Conservation (phyloP, 2,329 filamentous ascomycete species). For the Colletotrichum zoysiae region DNA sequence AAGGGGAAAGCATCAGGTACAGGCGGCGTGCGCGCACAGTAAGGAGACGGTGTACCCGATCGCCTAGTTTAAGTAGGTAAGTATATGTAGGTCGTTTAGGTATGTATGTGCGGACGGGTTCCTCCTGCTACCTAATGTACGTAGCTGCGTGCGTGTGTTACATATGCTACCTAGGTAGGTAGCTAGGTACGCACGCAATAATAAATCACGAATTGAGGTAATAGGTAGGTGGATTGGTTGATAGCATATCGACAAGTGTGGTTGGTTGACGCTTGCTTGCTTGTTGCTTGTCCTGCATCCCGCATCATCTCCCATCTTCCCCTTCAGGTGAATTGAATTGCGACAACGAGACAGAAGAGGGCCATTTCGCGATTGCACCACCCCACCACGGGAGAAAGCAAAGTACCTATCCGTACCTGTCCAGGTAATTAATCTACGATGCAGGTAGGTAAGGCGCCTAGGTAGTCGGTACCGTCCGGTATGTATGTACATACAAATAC, state of each 20-base stretch:
- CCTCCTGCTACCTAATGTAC: too few relatives aligned
- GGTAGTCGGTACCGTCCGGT: not conserved
- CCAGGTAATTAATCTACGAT: too few relatives aligned
- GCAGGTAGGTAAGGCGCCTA: not conserved
- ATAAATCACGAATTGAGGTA: not conserved
- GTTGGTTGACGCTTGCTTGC: not conserved
- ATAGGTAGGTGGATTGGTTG: too few relatives aligned
- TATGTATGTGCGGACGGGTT: not conserved
- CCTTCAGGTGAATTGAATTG: conserved; percentile 3
- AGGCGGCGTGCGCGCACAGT: conserved; percentile 26
- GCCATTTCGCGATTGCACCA: not conserved
- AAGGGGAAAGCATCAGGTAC: conserved; percentile 39
- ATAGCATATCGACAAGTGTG: not conserved
- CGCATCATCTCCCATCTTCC: not conserved
- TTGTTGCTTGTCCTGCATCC: not conserved
- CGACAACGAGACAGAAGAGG: conserved; percentile 6
- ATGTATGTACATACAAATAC: not conserved
- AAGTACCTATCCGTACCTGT: too few relatives aligned
- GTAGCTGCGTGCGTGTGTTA: too few relatives aligned
- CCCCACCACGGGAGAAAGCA: not conserved
- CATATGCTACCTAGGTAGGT: too few relatives aligned
- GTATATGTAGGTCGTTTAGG: too few relatives aligned
- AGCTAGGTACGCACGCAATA: too few relatives aligned
- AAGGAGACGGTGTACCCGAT: conserved; percentile 37
- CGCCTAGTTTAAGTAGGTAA: not conserved